Conservation (phyloP, 2,329 filamentous ascomycete genomes). For the Monosporascus sp. region DNA sequence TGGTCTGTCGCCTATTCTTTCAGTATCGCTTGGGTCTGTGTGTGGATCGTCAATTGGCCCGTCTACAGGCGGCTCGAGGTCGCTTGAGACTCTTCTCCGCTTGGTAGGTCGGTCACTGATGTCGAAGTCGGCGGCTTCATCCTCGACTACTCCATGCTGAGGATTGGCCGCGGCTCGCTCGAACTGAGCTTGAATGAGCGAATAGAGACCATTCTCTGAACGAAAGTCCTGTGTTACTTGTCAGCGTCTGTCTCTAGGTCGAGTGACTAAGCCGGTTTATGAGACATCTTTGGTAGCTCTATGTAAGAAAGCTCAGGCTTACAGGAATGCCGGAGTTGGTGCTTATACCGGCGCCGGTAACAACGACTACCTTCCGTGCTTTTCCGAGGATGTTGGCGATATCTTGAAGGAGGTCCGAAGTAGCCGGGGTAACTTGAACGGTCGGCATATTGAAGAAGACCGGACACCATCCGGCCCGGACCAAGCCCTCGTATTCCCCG, state of each 20-base stretch:
- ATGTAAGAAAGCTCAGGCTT: constrained; percentile 19
- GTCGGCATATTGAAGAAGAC: constrained; percentile 47
- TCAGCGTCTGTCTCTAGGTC: constrained; percentile 10
- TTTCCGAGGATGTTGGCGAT: constrained; percentile 61
- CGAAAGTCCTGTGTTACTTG: constrained; percentile 55
- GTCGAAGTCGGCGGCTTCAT: constrained; percentile 18
- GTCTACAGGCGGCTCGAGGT: constrained; percentile 27
- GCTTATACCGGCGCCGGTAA: constrained; percentile 69
- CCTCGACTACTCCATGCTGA: constrained; percentile 19
- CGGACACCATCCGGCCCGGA: background rate
- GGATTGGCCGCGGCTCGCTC: constrained; percentile 42
- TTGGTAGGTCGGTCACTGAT: constrained; percentile 22
- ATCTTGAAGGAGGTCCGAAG: constrained; percentile 51
- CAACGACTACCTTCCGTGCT: constrained; percentile 63
- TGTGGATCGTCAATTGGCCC: constrained; percentile 7
- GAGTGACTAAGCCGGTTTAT: background rate
- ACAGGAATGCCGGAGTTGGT: constrained; percentile 73
- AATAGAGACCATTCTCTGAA: constrained; percentile 67
- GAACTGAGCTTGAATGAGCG: constrained; percentile 63
- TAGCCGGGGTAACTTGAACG: constrained; percentile 46
- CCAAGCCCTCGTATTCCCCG: background rate
- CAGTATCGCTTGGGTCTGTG: constrained; percentile 3
- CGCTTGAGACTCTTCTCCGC: constrained; percentile 18
- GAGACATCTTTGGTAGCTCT: constrained; percentile 1
- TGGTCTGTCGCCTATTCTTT: background rate